Percentiles rank a stretch among this genome's conserved stretches.
These are phyloP conservation scores for Saturnispora saitoi DNA, from an alignment of 805 yeast species.

Conservation along the genomic window DNA sequence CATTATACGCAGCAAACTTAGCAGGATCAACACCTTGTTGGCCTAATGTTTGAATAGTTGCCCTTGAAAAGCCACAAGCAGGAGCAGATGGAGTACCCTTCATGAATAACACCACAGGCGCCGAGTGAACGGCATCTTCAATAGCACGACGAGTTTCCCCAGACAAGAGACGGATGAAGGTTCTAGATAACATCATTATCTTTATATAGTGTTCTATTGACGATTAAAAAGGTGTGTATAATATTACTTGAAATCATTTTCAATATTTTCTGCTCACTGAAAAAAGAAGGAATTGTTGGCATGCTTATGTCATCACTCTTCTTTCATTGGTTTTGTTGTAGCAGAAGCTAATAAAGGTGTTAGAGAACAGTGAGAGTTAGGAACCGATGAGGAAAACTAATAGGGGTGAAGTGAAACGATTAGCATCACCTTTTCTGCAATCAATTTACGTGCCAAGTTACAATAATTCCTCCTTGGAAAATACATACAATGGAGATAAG, in stretches of 20 bases:
- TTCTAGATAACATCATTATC: slow-evolving; percentile 2
- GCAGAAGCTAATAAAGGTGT: background rate
- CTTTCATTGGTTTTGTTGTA: background rate
- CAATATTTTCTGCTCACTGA: background rate
- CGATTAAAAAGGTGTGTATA: background rate
- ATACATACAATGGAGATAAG: background rate
- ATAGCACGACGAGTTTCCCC: slow-evolving; percentile 79
- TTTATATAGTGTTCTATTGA: too few relatives aligned
- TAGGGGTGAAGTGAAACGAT: background rate
- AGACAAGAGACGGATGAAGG: slow-evolving; percentile 39
- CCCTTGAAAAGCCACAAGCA: slow-evolving; percentile 94
- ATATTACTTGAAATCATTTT: background rate
- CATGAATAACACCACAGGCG: slow-evolving; percentile 96
- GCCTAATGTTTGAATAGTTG: slow-evolving; percentile 87
- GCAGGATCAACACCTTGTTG: slow-evolving; percentile 95
- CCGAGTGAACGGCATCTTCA: slow-evolving; percentile 73
- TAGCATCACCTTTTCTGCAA: background rate
- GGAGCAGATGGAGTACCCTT: slow-evolving; percentile 98
- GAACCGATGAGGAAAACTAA: background rate
- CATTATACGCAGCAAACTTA: slow-evolving; percentile 96
- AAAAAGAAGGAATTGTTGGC: background rate
- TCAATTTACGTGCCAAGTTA: background rate
- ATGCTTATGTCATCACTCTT: background rate
- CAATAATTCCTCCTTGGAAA: background rate
- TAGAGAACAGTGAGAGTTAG: background rate